phyloP scores from a whole-genome alignment of 345 rosid species.

The Hibiscus tridactylites region DNA sequence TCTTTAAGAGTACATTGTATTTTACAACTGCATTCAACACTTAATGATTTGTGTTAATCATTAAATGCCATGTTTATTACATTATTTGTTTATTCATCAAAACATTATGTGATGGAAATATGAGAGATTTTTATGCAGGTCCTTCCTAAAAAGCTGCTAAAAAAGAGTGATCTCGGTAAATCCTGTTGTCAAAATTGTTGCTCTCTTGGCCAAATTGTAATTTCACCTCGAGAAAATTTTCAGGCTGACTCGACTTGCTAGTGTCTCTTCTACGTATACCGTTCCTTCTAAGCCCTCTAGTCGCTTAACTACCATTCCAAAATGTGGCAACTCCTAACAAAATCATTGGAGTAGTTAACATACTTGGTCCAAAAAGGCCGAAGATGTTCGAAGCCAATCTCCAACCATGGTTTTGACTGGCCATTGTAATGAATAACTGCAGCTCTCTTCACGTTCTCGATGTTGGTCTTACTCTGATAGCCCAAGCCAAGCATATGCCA shows the following conservation, averaged over 20 bases:
- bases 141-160: conserved; percentile 5
- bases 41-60: too few species aligned
- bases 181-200: conserved; percentile 15
- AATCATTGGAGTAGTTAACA: conserved; percentile 84
- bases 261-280: conserved; percentile 14
- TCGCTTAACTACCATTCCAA: conserved; percentile 53
- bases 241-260: conserved; percentile 14
- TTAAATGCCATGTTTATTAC: too few species aligned
- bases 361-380: conserved; percentile 94
- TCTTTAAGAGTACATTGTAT: too few species aligned
- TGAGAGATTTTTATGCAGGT: conserved; percentile 11
- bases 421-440: conserved; percentile 98
- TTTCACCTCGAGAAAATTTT: conserved; percentile 19
- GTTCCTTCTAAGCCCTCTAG: conserved; percentile 25
- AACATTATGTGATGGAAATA: too few species aligned
- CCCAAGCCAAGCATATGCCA: conserved; percentile 99
- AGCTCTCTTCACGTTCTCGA: conserved; percentile 61
- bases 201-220: conserved; percentile 17
- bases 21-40: too few species aligned
- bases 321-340: conserved; percentile 85
- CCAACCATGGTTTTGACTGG: conserved; percentile 93
- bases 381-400: conserved; percentile 92
- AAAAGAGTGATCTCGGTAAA: conserved; percentile 11
- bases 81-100: too few species aligned
- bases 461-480: conserved; percentile 66